Base-by-base conservation (phyloP, 345 rosid species). In the Reutealis trisperma region DNA sequence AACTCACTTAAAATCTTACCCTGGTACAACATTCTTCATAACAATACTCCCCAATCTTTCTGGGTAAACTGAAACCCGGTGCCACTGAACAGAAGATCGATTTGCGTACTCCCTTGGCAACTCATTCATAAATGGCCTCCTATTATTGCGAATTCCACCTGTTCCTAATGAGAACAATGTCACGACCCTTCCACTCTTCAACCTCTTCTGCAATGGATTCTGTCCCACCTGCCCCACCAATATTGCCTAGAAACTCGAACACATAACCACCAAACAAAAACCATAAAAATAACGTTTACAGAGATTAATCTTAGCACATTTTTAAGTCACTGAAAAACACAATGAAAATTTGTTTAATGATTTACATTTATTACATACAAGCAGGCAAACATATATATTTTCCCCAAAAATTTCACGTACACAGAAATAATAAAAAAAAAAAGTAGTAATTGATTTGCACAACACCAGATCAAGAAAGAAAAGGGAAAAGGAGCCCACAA, bases 211-310 rank as follows among this genome's bases (percentile, higher is more conserved):
- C 44, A 92, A 3, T 6, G 98, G 99, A 25, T 63, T 75, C 84
- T 87, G 94, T 77, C 98, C 97, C 30, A 91, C 98, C 85, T 85
- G 91, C 72, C 99, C 99, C 79, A 96, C 91, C 81, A 96, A 68
- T 66, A 96, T 93, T 25, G 99, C 98, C 99, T 93, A 74, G 37
- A 85, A 78, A 73, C 34, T 18, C 47, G 37, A 12, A 67, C 12
- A 72, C 14, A 44, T 41, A 54, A 2, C 45, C 49, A 55, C 37
- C n/a, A 67, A 68, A 60, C 59, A 44, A 32, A 52, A 69, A 70
- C 30, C 32, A 24, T 24, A 68, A 42, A 45, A 24, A 4, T 27
- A 19, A 2, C 21, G n/a, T 32, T 55, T 68, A 2, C 9, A 41
- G 6, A 22, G 4, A 47, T 25, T 2, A 42, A 45, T 58, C 54